Percentiles rank a stretch among this genome's conserved stretches.
Conservation (phyloP, 2,329 filamentous ascomycete genomes). For the Peltaster fructicola region DNA sequence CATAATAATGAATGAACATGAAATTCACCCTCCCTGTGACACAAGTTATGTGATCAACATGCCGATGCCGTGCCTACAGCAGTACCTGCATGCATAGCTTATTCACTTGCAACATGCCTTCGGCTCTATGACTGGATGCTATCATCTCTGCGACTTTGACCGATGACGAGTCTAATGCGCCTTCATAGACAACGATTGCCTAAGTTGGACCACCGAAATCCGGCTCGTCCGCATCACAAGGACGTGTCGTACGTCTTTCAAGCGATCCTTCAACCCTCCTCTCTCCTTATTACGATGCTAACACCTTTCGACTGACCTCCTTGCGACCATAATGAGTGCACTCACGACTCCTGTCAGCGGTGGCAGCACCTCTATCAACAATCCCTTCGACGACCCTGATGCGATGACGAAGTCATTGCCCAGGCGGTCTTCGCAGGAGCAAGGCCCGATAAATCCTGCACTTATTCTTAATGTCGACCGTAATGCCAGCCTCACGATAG, state of each 20-base stretch:
- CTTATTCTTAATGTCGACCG: conserved; percentile 29
- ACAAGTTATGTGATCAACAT: too few species aligned
- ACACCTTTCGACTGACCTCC: conserved; percentile 14
- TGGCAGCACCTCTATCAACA: conserved; percentile 5
- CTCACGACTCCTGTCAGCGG: conserved; percentile 2
- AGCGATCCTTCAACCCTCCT: conserved; percentile 1
- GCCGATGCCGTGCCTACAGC: too few species aligned
- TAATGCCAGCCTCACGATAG: conserved; percentile 42
- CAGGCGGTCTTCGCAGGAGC: conserved; percentile 5
- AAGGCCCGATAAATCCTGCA: too few species aligned
- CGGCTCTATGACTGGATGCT: too few species aligned
- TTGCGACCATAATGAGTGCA: conserved; percentile 9
- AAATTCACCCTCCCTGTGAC: too few species aligned
- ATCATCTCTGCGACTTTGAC: too few species aligned
- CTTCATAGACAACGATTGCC: too few species aligned
- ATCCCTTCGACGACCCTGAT: conserved; percentile 17
- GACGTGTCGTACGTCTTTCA: neutral
- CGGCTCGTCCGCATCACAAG: neutral
- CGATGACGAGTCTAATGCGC: too few species aligned
- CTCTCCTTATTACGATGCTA: neutral
- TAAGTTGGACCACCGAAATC: conserved; percentile 1
- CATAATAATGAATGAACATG: too few species aligned
- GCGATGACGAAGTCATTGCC: conserved; percentile 6
- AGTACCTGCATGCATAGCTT: too few species aligned
- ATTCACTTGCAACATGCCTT: too few species aligned